phyloP scores from a whole-genome alignment of 768 basidiomycete species.

The Mycena amicta region DNA sequence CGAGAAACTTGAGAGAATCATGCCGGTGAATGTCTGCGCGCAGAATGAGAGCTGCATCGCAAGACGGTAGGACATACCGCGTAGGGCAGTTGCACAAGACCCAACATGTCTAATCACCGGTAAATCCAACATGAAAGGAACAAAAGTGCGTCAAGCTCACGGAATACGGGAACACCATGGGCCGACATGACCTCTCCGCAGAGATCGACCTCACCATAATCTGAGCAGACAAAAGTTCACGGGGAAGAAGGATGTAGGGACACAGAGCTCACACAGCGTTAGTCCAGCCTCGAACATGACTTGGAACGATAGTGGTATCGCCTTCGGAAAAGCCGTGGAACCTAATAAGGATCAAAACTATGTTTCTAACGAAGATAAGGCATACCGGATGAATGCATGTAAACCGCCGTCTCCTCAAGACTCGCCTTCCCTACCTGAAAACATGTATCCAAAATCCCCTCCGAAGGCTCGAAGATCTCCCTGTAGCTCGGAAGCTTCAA shows the following conservation, averaged over 20 bases:
- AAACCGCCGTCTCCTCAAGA: slow-evolving; percentile 18
- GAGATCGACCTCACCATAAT: slow-evolving; percentile 24
- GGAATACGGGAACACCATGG: slow-evolving; percentile 22
- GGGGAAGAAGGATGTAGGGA: not conserved
- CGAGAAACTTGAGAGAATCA: not conserved
- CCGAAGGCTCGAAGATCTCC: slow-evolving; percentile 13
- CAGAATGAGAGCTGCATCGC: too few species aligned
- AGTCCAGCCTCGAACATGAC: slow-evolving; percentile 1
- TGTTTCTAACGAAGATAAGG: not conserved
- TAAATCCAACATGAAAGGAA: not conserved
- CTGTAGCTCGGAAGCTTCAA: slow-evolving; percentile 8
- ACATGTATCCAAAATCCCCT: not conserved
- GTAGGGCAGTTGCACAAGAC: slow-evolving; percentile 11
- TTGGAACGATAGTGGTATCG: slow-evolving; percentile 1
- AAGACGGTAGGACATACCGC: slow-evolving; percentile 8
- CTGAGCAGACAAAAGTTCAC: not conserved
- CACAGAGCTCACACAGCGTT: slow-evolving; percentile 8
- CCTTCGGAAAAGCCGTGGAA: slow-evolving; percentile 19
- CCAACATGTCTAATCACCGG: slow-evolving; percentile 16
- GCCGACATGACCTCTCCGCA: slow-evolving; percentile 17
- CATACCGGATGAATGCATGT: slow-evolving; percentile 29
- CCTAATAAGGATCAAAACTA: slow-evolving; percentile 1
- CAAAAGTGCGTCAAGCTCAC: slow-evolving; percentile 5
- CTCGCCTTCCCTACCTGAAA: not conserved
- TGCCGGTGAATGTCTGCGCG: slow-evolving; percentile 7